Conservation (phyloP, 441 rosid genomes). For the Gossypium schwendimanii region DNA sequence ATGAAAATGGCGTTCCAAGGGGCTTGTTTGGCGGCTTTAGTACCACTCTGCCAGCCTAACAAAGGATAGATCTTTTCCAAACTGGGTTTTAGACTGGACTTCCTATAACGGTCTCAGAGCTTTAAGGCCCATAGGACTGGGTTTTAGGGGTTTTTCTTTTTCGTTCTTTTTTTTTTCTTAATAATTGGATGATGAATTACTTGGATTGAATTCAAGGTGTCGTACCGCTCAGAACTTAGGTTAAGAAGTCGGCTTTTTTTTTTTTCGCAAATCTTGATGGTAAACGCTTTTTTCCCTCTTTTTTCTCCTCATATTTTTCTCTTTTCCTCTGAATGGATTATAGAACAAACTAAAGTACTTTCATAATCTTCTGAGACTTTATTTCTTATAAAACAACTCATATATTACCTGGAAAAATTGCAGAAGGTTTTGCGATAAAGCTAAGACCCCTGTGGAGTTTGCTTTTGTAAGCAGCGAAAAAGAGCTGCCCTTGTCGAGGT, state of each 20-base stretch:
- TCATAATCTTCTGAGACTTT: background rate
- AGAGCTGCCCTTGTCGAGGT: too few species aligned
- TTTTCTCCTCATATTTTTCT: background rate
- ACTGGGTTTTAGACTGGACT: conserved; percentile 19
- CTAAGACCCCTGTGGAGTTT: background rate
- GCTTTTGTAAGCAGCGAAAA: too few species aligned
- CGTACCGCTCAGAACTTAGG: too few species aligned
- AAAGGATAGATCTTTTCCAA: conserved; percentile 15
- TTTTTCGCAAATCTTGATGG: background rate
- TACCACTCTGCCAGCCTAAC: background rate
- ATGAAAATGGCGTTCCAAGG: conserved; percentile 9
- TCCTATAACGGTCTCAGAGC: background rate
- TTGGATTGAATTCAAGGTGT: too few species aligned
- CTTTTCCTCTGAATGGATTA: background rate
- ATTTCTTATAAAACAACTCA: background rate
- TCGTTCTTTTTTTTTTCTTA: too few species aligned
- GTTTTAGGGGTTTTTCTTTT: background rate
- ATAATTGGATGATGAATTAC: too few species aligned
- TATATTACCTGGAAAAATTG: background rate
- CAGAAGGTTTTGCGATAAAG: background rate
- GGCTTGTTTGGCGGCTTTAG: background rate
- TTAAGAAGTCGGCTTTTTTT: too few species aligned
- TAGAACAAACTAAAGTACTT: background rate
- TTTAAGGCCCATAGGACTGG: background rate
- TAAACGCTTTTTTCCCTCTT: background rate